Conservation (phyloP, 2,329 filamentous ascomycete species). For the Lachnum nothofagi region DNA sequence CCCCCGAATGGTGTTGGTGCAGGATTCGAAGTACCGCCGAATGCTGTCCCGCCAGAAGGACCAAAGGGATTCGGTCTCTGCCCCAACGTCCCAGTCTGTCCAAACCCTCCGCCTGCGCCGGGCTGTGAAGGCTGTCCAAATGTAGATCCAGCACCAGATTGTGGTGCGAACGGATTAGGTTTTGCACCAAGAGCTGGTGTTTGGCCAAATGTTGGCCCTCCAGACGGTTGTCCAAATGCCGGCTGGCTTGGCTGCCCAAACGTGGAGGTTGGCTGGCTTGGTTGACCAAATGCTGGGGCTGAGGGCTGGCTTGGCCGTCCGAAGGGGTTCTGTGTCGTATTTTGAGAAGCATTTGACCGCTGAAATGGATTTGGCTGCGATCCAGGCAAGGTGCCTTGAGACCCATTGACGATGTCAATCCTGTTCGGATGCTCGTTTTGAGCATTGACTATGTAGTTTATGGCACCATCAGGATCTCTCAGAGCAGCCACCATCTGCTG, state of each 20-base stretch:
- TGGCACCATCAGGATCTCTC: slow-evolving; percentile 64
- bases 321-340: slow-evolving; percentile 9
- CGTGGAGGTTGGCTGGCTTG: slow-evolving; percentile 21
- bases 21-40: slow-evolving; percentile 26
- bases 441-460: slow-evolving; percentile 61
- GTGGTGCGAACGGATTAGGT: slow-evolving; percentile 28
- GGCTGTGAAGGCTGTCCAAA: slow-evolving; percentile 21
- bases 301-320: slow-evolving; percentile 4
- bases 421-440: slow-evolving; percentile 72
- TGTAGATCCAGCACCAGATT: slow-evolving; percentile 1
- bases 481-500: slow-evolving; percentile 69
- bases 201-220: slow-evolving; percentile 33
- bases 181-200: slow-evolving; percentile 34
- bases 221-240: slow-evolving; percentile 2
- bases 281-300: slow-evolving; percentile 8
- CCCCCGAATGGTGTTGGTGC: slow-evolving; percentile 29
- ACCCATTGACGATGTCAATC: slow-evolving; percentile 53
- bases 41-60: slow-evolving; percentile 21
- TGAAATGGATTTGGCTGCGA: slow-evolving; percentile 34
- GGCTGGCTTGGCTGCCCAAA: slow-evolving; percentile 1
- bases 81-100: slow-evolving; percentile 31
- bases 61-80: slow-evolving; percentile 29
- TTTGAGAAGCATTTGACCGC: slow-evolving; percentile 32
- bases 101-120: slow-evolving; percentile 23
- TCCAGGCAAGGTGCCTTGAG: slow-evolving; percentile 34